A percentile compares a stretch with the other conserved stretches of the same genome.
These are phyloP conservation scores for Serendipita sp. DNA, from an alignment of 768 basidiomycete genomes.

Conservation along the genomic window DNA sequence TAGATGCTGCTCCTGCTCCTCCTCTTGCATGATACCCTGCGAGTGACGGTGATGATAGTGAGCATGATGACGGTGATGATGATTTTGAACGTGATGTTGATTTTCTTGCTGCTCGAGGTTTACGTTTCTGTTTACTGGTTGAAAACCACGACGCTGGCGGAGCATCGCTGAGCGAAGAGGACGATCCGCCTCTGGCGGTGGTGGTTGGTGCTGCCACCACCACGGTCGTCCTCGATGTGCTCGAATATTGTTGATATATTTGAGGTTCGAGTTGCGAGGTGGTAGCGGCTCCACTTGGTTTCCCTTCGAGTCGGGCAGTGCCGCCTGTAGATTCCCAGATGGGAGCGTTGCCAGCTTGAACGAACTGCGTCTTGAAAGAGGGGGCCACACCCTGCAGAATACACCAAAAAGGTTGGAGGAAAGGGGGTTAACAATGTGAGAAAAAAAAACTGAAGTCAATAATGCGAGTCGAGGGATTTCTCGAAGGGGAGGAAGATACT, in stretches of 20 bases:
- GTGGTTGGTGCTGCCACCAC: neutral
- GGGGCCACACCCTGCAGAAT: slow-evolving; percentile 21
- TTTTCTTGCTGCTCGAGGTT: neutral
- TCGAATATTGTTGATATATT: neutral
- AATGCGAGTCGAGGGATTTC: slow-evolving; percentile 5
- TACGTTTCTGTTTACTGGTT: neutral
- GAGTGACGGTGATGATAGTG: no score
- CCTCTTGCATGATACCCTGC: neutral
- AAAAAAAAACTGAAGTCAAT: neutral
- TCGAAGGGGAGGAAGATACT: slow-evolving; percentile 10
- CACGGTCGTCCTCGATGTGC: neutral
- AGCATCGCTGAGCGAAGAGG: slow-evolving; percentile 1
- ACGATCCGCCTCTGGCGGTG: neutral
- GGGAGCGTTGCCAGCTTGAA: slow-evolving; percentile 25
- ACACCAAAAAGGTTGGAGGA: no score
- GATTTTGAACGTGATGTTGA: neutral
- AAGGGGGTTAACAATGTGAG: neutral
- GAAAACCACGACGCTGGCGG: slow-evolving; percentile 7
- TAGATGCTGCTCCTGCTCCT: neutral
- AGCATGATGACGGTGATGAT: neutral
- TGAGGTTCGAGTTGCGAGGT: neutral
- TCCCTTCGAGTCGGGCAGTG: neutral
- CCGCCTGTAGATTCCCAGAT: neutral
- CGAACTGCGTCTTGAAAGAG: slow-evolving; percentile 34
- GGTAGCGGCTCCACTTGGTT: neutral